Conservation (phyloP, 2,329 filamentous ascomycete species). For the Xylaria arbuscula region DNA sequence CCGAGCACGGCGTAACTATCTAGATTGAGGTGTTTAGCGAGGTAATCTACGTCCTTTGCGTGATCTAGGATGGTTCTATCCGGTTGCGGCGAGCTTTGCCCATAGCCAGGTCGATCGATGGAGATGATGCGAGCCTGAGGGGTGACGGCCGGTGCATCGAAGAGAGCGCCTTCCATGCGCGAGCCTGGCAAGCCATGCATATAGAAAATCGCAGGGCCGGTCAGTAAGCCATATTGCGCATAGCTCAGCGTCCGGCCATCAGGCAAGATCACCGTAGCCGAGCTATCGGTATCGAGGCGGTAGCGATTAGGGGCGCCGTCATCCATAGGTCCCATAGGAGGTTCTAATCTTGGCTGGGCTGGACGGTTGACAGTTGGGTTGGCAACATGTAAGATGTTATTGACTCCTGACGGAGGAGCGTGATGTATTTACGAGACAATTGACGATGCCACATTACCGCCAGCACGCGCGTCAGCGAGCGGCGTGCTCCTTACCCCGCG, state of each 20-base stretch:
- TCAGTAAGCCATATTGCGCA: slow-evolving; percentile 26
- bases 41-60: slow-evolving; percentile 22
- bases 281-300: slow-evolving; percentile 25
- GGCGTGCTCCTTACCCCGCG: slow-evolving; percentile 30
- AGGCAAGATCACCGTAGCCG: slow-evolving; percentile 22
- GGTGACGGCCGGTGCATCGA: slow-evolving; percentile 31
- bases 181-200: slow-evolving; percentile 32
- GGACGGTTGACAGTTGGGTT: neutral
- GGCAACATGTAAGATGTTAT: neutral
- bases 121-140: slow-evolving; percentile 31
- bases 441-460: neutral
- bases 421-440: neutral
- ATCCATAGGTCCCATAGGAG: slow-evolving; percentile 26
- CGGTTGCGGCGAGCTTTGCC: slow-evolving; percentile 27
- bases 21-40: slow-evolving; percentile 27
- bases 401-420: neutral
- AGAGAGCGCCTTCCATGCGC: slow-evolving; percentile 28
- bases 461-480: neutral
- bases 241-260: slow-evolving; percentile 30
- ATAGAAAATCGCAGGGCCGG: slow-evolving; percentile 24
- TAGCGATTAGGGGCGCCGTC: slow-evolving; percentile 25
- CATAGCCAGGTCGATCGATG: slow-evolving; percentile 31
- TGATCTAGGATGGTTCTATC: slow-evolving; percentile 25
- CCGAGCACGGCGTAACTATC: slow-evolving; percentile 30
- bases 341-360: neutral